Evolutionary conservation across 2,329 filamentous ascomycete species (phyloP).

Genomic region (Exophiala viscosa): DNA sequence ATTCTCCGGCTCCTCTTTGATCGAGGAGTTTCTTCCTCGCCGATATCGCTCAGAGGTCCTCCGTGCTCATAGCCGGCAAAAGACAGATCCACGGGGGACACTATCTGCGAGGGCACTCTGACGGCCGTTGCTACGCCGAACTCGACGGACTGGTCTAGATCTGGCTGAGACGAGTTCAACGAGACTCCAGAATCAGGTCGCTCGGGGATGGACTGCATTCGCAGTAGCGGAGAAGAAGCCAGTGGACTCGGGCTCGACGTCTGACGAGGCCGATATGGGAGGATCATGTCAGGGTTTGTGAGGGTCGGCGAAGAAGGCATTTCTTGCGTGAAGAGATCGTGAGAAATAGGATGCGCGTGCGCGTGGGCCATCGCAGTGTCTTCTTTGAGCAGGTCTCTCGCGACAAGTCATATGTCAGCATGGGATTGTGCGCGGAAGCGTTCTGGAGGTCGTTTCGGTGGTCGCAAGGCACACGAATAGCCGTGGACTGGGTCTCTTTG

Average conservation of each 20-base stretch:
- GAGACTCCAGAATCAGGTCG: conserved; percentile 15
- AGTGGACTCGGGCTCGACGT: conserved; percentile 14
- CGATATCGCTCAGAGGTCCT: conserved; percentile 45
- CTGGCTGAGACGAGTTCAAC: conserved; percentile 10
- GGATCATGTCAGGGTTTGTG: conserved; percentile 91
- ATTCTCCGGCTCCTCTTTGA: conserved; percentile 19
- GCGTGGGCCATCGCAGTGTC: conserved; percentile 11
- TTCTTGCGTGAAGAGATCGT: conserved; percentile 21
- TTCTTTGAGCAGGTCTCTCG: neutral
- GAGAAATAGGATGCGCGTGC: conserved; percentile 18
- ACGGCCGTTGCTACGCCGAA: conserved; percentile 23
- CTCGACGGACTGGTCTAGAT: conserved; percentile 12
- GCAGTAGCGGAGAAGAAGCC: conserved; percentile 18
- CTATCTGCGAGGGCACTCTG: conserved; percentile 17
- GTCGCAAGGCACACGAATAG: no score
- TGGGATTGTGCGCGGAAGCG: no score
- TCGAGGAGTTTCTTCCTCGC: conserved; percentile 38
- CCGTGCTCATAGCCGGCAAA: conserved; percentile 38
- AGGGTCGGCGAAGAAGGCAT: conserved; percentile 73
- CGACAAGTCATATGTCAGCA: neutral
- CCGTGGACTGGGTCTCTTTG: no score
- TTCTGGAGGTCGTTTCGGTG: no score
- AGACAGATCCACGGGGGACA: conserved; percentile 18
- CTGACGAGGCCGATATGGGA: conserved; percentile 50
- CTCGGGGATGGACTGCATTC: conserved; percentile 4